phyloP scores from a whole-genome alignment of 192 early-diverging fungal genomes.

The Piromyces sp. region DNA sequence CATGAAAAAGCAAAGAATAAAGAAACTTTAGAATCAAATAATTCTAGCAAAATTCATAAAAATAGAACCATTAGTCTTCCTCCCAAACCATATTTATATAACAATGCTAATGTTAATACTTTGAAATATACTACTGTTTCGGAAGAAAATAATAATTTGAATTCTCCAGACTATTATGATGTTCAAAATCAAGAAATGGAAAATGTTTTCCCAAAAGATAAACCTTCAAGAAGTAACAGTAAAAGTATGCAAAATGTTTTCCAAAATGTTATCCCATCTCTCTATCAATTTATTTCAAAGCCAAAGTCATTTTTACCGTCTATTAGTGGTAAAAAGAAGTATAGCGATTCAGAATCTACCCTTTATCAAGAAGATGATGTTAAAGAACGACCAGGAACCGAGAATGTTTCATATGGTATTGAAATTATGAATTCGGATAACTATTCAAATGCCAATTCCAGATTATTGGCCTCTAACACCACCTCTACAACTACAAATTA shows the following conservation, averaged over 20 bases:
- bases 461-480: too few species aligned
- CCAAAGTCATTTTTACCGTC: background rate
- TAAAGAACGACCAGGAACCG: background rate
- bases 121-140: background rate
- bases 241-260: background rate
- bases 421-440: background rate
- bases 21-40: background rate
- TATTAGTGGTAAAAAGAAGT: background rate
- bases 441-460: background rate
- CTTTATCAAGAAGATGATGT: background rate
- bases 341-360: background rate
- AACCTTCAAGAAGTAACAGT: background rate
- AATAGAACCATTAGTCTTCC: background rate
- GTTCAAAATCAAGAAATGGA: background rate
- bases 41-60: background rate
- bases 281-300: background rate
- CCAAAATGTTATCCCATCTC: background rate
- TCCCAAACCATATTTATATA: background rate
- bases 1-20: background rate
- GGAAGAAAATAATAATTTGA: background rate
- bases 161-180: background rate
- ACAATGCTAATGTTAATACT: background rate
- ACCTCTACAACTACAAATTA: too few species aligned
- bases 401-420: background rate
- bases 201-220: background rate